These are phyloP conservation scores for Trifolium repens DNA, from an alignment of 306 rosid genomes.

Conservation along the genomic window DNA sequence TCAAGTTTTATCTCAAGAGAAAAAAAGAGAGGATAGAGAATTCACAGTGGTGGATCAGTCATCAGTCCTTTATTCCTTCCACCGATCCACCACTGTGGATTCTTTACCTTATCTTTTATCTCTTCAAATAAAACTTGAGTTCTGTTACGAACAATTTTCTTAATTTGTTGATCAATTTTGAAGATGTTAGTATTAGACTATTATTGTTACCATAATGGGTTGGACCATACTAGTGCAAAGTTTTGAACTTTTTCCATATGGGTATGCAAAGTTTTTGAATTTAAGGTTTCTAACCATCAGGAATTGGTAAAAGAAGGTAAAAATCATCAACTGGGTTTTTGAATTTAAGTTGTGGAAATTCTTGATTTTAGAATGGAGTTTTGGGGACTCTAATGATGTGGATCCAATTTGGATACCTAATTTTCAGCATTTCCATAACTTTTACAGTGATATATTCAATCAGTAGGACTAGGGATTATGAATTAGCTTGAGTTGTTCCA, in stretches of 20 bases:
- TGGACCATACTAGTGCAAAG: constrained; percentile 18
- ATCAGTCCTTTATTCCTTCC: too few species aligned
- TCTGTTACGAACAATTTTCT: neutral
- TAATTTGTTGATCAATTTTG: constrained; percentile 2
- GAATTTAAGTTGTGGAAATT: too few species aligned
- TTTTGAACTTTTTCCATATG: constrained; percentile 36
- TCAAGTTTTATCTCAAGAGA: too few species aligned
- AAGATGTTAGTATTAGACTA: neutral
- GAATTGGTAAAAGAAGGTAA: too few species aligned
- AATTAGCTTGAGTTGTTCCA: neutral
- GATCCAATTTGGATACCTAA: too few species aligned
- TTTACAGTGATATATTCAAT: neutral
- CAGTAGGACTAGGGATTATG: too few species aligned
- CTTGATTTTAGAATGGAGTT: neutral
- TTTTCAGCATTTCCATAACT: constrained; percentile 7
- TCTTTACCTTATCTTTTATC: too few species aligned
- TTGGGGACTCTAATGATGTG: neutral
- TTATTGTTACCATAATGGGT: constrained; percentile 41
- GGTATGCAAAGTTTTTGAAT: neutral
- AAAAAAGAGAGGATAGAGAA: too few species aligned
- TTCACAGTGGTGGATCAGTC: too few species aligned
- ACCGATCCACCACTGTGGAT: too few species aligned
- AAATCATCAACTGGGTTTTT: too few species aligned
- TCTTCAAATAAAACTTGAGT: too few species aligned
- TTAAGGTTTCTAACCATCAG: neutral